phyloP scores from a whole-genome alignment of 495 filamentous ascomycete genomes.

The Ascodesmis nigricans region DNA sequence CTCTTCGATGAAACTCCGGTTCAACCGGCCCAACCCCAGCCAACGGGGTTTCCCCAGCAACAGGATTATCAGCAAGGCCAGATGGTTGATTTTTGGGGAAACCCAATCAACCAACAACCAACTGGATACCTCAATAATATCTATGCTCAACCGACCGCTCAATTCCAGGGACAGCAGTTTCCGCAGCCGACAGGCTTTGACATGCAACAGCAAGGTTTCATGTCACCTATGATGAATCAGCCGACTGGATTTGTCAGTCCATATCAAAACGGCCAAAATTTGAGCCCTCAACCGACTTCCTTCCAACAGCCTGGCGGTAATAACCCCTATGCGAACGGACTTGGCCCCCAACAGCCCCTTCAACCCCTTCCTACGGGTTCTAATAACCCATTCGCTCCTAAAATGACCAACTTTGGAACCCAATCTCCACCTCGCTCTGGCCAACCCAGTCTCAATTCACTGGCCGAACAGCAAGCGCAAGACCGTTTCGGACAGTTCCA shows the following conservation, averaged over 20 bases:
- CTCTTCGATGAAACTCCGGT: conserved; percentile 66
- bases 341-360: conserved; percentile 28
- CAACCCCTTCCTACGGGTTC: conserved; percentile 62
- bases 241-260: conserved; percentile 52
- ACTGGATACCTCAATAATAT: conserved; percentile 73
- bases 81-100: conserved; percentile 90
- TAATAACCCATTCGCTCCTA: conserved; percentile 77
- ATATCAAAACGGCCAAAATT: conserved; percentile 23
- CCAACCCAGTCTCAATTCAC: conserved; percentile 5
- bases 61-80: conserved; percentile 78
- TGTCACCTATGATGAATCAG: conserved; percentile 37
- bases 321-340: conserved; percentile 52
- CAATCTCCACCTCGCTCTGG: conserved; percentile 29
- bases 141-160: conserved; percentile 51
- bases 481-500: too few relatives aligned
- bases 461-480: background rate
- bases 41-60: conserved; percentile 47
- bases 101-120: conserved; percentile 62
- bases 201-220: conserved; percentile 30
- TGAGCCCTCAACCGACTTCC: conserved; percentile 26
- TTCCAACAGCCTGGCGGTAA: conserved; percentile 50
- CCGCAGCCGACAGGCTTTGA: conserved; percentile 27
- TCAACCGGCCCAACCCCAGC: conserved; percentile 23
- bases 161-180: conserved; percentile 24
- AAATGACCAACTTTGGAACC: conserved; percentile 26